Conservation (phyloP, 805 yeast species). For the Spathaspora gorwiae region DNA sequence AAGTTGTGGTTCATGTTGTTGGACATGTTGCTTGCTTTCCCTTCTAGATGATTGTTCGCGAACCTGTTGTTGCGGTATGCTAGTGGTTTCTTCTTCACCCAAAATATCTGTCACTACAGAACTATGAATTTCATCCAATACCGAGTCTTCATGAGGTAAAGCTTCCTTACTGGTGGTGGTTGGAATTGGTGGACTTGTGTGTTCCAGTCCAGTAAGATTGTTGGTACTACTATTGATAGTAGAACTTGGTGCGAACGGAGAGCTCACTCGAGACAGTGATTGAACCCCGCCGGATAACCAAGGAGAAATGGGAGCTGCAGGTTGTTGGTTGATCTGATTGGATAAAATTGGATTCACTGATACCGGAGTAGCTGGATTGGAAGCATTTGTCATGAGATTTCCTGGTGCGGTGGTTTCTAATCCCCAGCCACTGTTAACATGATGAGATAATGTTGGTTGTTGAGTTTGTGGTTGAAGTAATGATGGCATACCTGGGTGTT, state of each 20-base stretch:
- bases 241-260: conserved; percentile 34
- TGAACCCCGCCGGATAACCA: conserved; percentile 32
- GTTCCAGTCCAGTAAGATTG: not conserved
- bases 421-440: conserved; percentile 38
- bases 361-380: conserved; percentile 27
- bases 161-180: conserved; percentile 1
- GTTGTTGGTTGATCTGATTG: conserved; percentile 21
- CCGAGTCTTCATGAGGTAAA: conserved; percentile 18
- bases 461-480: conserved; percentile 30
- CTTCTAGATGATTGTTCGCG: conserved; percentile 5
- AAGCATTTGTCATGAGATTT: conserved; percentile 6
- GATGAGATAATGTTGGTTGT: conserved; percentile 24
- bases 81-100: conserved; percentile 18
- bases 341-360: conserved; percentile 18
- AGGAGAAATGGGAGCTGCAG: conserved; percentile 36
- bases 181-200: not conserved
- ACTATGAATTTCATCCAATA: conserved; percentile 35
- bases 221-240: conserved; percentile 3
- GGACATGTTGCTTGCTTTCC: not conserved
- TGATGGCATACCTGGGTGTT: conserved; percentile 25
- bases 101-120: conserved; percentile 40
- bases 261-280: conserved; percentile 32
- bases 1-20: not conserved
- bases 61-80: not conserved
- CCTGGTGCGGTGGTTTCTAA: conserved; percentile 18